Evolutionary conservation across 2,329 filamentous ascomycete genomes (phyloP), one percentile per base, ranked within the genome.

Genomic region (Paecilomyces variotii): DNA sequence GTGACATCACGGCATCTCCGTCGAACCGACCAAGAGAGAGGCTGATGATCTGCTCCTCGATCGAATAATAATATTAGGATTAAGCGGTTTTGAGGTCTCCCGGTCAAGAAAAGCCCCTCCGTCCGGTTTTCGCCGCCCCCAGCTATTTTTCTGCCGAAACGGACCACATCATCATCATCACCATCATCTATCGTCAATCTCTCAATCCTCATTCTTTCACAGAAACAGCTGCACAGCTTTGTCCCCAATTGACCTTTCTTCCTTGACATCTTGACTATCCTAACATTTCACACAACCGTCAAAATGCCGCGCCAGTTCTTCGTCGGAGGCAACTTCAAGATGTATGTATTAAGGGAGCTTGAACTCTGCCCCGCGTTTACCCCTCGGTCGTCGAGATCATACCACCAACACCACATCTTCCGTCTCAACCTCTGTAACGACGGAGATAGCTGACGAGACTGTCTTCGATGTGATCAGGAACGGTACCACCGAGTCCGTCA

Each of bases 281-380:
- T 58, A 60, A 19, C 58, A 50, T 34, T 32, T 35, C 35, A 61
- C 55, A 55, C 55, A 35, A 60, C 56, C 64, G 74, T 79, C 84
- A 90, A 73, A 72, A 96, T 96, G 91, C 84, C 87, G 84, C 91
- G 91, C 83, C 89, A 91, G 83, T 96, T 96, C 84, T 96, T 96
- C 78, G 90, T 96, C 78, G 92, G 92, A 78, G 92, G 92, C 75
- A 99, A 99, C 88, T 97, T 97, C 83, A 97, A 99, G 85, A 97
- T 97, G 92, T 96, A 81, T 74, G 84, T 76, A 39, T 57, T 56
- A 39, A 57, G 64, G 14, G 34, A 12, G 61, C 65, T 64, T 64
- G n/a, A n/a, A n/a, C 68, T 60, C 67, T 63, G 60, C 63, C 66
- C 63, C 65, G 63, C 59, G 62, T 64, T 60, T 55, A 56, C 54